Evolutionary conservation across 768 basidiomycete species (phyloP).

Genomic region (Paxillus ammoniavirescens): DNA sequence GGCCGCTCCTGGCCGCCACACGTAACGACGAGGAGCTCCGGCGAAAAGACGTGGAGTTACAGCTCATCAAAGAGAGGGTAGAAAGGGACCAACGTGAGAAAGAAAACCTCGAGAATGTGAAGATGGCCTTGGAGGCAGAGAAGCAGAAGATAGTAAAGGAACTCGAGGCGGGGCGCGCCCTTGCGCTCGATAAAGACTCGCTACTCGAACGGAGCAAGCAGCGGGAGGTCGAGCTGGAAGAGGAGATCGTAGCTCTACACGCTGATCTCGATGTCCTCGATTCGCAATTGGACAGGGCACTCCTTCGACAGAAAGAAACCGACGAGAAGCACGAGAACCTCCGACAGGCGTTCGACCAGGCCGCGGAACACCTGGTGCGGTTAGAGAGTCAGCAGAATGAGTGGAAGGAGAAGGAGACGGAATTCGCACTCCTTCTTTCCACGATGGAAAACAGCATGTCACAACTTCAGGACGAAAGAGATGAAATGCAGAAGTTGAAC

Average conservation of each 20-base stretch:
- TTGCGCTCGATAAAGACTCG: slow-evolving; percentile 80
- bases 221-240: slow-evolving; percentile 81
- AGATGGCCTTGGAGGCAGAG: slow-evolving; percentile 80
- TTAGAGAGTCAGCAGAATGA: slow-evolving; percentile 75
- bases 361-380: slow-evolving; percentile 81
- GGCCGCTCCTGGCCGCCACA: slow-evolving; percentile 90
- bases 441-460: slow-evolving; percentile 60
- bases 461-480: slow-evolving; percentile 53
- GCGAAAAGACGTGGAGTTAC: slow-evolving; percentile 81
- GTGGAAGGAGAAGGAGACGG: slow-evolving; percentile 63
- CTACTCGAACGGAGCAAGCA: slow-evolving; percentile 81
- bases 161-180: slow-evolving; percentile 76
- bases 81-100: slow-evolving; percentile 84
- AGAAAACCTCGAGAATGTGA: slow-evolving; percentile 73
- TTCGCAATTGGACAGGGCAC: slow-evolving; percentile 78
- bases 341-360: slow-evolving; percentile 74
- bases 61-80: slow-evolving; percentile 76
- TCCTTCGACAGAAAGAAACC: slow-evolving; percentile 73
- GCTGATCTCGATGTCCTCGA: slow-evolving; percentile 82
- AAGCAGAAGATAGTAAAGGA: slow-evolving; percentile 81
- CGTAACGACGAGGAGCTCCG: slow-evolving; percentile 89
- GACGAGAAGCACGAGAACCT: slow-evolving; percentile 77
- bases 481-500: slow-evolving; percentile 59
- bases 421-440: slow-evolving; percentile 56
- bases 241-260: slow-evolving; percentile 79